Evolutionary conservation across 768 basidiomycete genomes (phyloP).

Genomic region (Pisolithus albus): DNA sequence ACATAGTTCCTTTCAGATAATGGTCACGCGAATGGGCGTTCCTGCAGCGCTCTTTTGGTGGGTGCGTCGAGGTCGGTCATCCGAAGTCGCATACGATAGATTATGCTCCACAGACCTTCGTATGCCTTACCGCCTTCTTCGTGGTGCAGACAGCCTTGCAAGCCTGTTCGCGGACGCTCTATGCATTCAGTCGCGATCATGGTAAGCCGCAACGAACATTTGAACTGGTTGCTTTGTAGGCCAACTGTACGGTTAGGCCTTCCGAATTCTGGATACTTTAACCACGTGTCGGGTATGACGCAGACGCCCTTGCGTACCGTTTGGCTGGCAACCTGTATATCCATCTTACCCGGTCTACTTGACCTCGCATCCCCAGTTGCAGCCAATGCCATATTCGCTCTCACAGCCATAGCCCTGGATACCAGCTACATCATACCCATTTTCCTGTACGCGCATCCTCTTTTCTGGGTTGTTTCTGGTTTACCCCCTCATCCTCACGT

Average conservation of each 20-base stretch:
- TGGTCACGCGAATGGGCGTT: constrained; percentile 69
- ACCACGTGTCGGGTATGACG: constrained; percentile 53
- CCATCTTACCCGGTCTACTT: constrained; percentile 65
- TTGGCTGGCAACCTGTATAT: constrained; percentile 61
- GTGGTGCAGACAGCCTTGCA: constrained; percentile 78
- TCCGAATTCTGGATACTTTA: constrained; percentile 75
- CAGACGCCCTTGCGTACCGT: constrained; percentile 74
- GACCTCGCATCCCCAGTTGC: constrained; percentile 73
- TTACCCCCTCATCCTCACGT: background rate
- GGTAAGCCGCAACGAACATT: constrained; percentile 32
- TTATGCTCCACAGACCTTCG: constrained; percentile 42
- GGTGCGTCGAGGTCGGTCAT: constrained; percentile 33
- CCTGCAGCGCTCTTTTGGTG: constrained; percentile 72
- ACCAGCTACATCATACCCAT: constrained; percentile 81
- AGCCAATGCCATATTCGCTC: constrained; percentile 74
- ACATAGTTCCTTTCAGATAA: constrained; percentile 44
- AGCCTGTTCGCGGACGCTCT: constrained; percentile 74
- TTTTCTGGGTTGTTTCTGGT: background rate
- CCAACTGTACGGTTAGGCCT: constrained; percentile 37
- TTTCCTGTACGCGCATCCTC: constrained; percentile 38
- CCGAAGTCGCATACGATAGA: background rate
- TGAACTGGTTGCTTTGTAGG: background rate
- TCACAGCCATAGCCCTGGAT: constrained; percentile 75
- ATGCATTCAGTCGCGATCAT: constrained; percentile 78
- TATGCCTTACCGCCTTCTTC: constrained; percentile 84